Conservation (phyloP, 2,329 filamentous ascomycete species). For the Ceratocystis harringtonii region DNA sequence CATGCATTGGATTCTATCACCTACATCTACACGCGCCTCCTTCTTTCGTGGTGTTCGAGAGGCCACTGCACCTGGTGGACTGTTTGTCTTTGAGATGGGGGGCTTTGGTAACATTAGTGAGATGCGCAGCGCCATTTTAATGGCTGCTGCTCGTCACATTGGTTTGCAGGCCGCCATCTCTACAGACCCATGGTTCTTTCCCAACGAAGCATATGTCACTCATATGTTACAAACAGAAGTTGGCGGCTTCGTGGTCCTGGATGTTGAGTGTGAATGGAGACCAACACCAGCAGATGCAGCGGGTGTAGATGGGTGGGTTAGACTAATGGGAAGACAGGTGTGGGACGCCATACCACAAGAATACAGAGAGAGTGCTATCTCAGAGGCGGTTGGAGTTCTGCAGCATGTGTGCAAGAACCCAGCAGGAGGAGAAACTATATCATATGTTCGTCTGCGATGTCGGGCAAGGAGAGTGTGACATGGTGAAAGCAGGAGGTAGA, state of each 20-base stretch:
- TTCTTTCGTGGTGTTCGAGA: conserved; percentile 40
- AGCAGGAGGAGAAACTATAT: conserved; percentile 38
- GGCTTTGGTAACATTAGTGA: conserved; percentile 54
- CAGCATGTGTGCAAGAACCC: conserved; percentile 34
- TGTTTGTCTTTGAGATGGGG: conserved; percentile 56
- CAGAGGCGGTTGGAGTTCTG: conserved; percentile 40
- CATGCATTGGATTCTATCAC: conserved; percentile 49
- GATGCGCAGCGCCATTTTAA: conserved; percentile 42
- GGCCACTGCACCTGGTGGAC: conserved; percentile 39
- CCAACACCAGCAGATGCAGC: conserved; percentile 44
- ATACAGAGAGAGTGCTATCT: conserved; percentile 37
- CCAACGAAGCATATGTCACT: conserved; percentile 44
- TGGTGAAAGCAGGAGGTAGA: conserved; percentile 17
- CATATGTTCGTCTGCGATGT: conserved; percentile 39
- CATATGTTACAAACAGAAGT: conserved; percentile 29
- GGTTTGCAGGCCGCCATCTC: conserved; percentile 34
- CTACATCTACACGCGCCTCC: conserved; percentile 27
- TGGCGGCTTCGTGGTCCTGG: conserved; percentile 35
- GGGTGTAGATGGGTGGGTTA: conserved; percentile 50
- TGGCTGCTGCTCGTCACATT: conserved; percentile 37
- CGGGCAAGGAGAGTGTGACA: conserved; percentile 31
- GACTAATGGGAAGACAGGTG: conserved; percentile 45
- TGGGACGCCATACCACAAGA: conserved; percentile 36
- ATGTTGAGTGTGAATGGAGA: conserved; percentile 47
- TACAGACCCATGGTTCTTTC: conserved; percentile 56